Evolutionary conservation across 1,139 yeast genomes (phyloP).

Genomic region (Geotrichum macrosporum): DNA sequence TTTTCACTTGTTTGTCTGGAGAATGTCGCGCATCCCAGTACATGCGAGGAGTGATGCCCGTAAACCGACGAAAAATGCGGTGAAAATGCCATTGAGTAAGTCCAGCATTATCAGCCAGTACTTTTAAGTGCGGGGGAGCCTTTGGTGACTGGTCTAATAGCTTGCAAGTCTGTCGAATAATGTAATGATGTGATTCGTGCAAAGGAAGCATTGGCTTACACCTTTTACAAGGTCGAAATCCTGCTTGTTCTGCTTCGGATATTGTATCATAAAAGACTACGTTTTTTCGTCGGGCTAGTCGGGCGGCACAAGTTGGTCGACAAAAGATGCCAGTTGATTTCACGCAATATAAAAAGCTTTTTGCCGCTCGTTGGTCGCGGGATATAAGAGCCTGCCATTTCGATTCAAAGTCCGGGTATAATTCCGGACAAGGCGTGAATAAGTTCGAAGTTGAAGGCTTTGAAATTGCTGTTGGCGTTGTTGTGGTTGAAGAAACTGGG

Average conservation of each 20-base stretch:
- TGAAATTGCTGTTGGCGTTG: too few relatives aligned
- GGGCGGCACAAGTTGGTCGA: constrained; percentile 30
- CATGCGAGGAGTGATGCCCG: constrained; percentile 24
- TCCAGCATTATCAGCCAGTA: constrained; percentile 26
- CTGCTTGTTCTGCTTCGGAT: constrained; percentile 25
- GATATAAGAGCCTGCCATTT: constrained; percentile 27
- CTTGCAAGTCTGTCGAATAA: constrained; percentile 24
- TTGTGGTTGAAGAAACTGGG: neutral
- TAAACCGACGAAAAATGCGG: constrained; percentile 32
- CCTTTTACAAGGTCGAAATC: constrained; percentile 30
- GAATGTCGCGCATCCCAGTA: constrained; percentile 21
- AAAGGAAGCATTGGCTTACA: constrained; percentile 28
- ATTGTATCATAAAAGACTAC: constrained; percentile 25
- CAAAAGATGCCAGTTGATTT: constrained; percentile 29
- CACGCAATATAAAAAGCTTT: constrained; percentile 29
- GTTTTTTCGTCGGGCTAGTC: constrained; percentile 27
- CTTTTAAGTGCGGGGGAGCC: constrained; percentile 22
- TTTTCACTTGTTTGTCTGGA: constrained; percentile 9
- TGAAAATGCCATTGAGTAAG: constrained; percentile 35
- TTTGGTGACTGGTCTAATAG: constrained; percentile 21
- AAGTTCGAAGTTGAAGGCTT: too few relatives aligned
- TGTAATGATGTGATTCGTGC: constrained; percentile 26
- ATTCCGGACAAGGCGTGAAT: neutral
- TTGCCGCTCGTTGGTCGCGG: constrained; percentile 30
- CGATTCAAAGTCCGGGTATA: constrained; percentile 20